A percentile compares a stretch with the other conserved stretches of the same genome.
Conservation (phyloP, 495 filamentous ascomycete genomes). For the Xylaria cubensis region DNA sequence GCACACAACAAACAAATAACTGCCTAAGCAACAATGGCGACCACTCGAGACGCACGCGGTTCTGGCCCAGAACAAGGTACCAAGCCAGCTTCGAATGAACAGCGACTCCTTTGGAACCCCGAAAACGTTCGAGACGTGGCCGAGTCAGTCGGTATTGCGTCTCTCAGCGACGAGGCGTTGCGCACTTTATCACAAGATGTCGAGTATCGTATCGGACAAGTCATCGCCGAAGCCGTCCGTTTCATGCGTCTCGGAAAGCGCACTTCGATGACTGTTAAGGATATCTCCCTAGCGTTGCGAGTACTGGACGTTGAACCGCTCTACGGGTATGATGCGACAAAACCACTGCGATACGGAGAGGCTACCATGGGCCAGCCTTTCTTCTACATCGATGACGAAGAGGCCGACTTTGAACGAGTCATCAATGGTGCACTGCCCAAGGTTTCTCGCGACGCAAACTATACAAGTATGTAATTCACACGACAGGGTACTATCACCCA, state of each 20-base stretch:
- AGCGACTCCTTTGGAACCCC: slow-evolving; percentile 80
- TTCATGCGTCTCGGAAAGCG: slow-evolving; percentile 91
- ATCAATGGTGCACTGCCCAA: slow-evolving; percentile 96
- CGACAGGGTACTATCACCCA: not conserved
- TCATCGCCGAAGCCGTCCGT: slow-evolving; percentile 90
- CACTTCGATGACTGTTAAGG: slow-evolving; percentile 81
- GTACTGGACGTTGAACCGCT: slow-evolving; percentile 92
- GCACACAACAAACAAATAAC: not conserved
- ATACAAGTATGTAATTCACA: slow-evolving; percentile 69
- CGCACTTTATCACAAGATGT: slow-evolving; percentile 89
- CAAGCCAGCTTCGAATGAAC: slow-evolving; percentile 29
- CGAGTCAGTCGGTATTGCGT: slow-evolving; percentile 87
- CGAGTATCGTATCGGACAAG: slow-evolving; percentile 90
- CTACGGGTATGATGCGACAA: slow-evolving; percentile 90
- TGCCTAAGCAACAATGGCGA: slow-evolving; percentile 25
- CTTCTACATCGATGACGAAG: slow-evolving; percentile 97
- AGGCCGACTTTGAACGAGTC: slow-evolving; percentile 97
- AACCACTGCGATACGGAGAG: slow-evolving; percentile 89
- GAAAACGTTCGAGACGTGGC: slow-evolving; percentile 95
- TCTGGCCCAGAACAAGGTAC: slow-evolving; percentile 25
- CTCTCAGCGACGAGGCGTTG: slow-evolving; percentile 79
- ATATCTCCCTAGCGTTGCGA: slow-evolving; percentile 80
- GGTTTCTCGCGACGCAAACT: slow-evolving; percentile 89
- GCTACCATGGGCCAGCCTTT: slow-evolving; percentile 92
- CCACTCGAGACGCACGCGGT: slow-evolving; percentile 29